Conservation (phyloP, 1,139 yeast genomes). For the Lodderomyces elongisporus region DNA sequence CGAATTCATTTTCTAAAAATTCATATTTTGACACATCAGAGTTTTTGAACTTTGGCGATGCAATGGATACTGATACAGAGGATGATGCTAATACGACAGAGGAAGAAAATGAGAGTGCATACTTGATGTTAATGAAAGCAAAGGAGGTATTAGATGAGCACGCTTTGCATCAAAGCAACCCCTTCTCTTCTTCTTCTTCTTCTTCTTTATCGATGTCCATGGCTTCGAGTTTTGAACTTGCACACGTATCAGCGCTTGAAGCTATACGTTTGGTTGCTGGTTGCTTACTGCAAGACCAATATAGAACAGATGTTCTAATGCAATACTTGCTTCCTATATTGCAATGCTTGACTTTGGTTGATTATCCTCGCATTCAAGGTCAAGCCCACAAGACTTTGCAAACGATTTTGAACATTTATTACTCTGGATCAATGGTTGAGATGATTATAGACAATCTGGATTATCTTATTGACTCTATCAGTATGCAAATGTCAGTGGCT, state of each 20-base stretch:
- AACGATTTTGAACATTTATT: conserved; percentile 48
- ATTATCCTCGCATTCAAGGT: conserved; percentile 24
- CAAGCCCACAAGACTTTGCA: conserved; percentile 26
- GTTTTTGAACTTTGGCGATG: conserved; percentile 19
- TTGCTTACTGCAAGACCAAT: conserved; percentile 22
- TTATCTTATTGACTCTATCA: conserved; percentile 71
- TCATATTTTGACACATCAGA: conserved; percentile 22
- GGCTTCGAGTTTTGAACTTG: conserved; percentile 12
- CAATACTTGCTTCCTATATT: conserved; percentile 30
- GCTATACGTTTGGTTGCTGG: conserved; percentile 26
- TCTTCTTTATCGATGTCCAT: too few species aligned
- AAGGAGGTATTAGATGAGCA: conserved; percentile 20
- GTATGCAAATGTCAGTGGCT: conserved; percentile 62
- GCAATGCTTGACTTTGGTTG: conserved; percentile 30
- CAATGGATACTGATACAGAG: too few species aligned
- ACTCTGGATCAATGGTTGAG: conserved; percentile 49
- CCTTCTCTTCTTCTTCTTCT: too few species aligned
- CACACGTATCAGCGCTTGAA: conserved; percentile 29
- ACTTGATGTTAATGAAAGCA: conserved; percentile 22
- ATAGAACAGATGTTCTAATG: conserved; percentile 28
- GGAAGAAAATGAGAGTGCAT: conserved; percentile 16
- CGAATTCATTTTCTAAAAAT: conserved; percentile 2
- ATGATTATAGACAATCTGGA: conserved; percentile 69
- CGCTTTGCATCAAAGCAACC: not conserved
- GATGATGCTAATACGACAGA: conserved; percentile 7